Evolutionary conservation across 176 grass and related monocot genomes (phyloP).

Genomic region (Alopecurus myosuroides): DNA sequence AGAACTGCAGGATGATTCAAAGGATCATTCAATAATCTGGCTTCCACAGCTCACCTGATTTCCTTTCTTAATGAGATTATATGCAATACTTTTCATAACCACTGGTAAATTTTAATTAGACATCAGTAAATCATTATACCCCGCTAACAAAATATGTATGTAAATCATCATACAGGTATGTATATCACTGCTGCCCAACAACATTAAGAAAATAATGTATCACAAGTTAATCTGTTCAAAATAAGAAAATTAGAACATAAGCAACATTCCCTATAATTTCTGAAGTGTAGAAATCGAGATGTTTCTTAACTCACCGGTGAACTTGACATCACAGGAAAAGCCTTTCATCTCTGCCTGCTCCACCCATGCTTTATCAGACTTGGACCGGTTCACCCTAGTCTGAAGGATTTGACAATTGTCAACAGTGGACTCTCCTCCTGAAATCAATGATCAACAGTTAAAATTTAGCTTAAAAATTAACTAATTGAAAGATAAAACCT

Average conservation of each 20-base stretch:
- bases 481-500: not conserved
- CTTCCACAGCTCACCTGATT: not conserved
- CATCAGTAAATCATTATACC: not conserved
- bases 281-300: not conserved
- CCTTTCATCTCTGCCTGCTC: conserved; percentile 61
- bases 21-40: not conserved
- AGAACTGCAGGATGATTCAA: not conserved
- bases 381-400: conserved; percentile 79
- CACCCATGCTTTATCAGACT: conserved; percentile 83
- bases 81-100: not conserved
- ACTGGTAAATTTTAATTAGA: not conserved
- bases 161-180: not conserved
- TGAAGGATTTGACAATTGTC: conserved; percentile 97
- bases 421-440: conserved; percentile 79
- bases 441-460: conserved; percentile 7
- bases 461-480: not conserved
- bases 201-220: conserved; percentile 3
- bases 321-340: conserved; percentile 89
- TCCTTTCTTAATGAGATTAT: not conserved
- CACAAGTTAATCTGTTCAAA: not conserved
- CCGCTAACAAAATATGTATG: not conserved
- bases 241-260: not conserved
- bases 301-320: conserved; percentile 49
- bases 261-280: not conserved
- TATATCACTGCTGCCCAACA: not conserved